These are phyloP conservation scores for Cubamyces lactineus DNA, from an alignment of 768 basidiomycete species.

Conservation along the genomic window DNA sequence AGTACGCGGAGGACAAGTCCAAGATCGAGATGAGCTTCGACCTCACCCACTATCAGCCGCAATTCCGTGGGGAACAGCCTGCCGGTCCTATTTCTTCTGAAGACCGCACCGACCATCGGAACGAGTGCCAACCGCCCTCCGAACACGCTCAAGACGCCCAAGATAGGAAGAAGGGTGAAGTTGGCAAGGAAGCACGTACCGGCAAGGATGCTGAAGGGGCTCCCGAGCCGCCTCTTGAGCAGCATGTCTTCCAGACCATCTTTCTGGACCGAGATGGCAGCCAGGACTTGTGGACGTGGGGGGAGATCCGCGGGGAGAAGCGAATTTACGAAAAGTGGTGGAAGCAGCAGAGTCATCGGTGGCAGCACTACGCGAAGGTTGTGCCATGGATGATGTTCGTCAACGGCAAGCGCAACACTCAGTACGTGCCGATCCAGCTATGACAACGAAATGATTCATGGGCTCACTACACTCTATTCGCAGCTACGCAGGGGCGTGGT, in stretches of 20 bases:
- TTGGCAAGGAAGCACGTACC: slow-evolving; percentile 22
- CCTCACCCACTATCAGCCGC: slow-evolving; percentile 51
- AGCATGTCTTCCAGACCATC: slow-evolving; percentile 55
- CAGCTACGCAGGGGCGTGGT: slow-evolving; percentile 39
- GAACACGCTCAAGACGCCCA: slow-evolving; percentile 13
- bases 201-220: slow-evolving; percentile 26
- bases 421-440: slow-evolving; percentile 25
- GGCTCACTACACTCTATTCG: neutral
- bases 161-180: slow-evolving; percentile 12
- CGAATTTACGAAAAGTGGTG: slow-evolving; percentile 52
- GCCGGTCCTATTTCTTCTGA: slow-evolving; percentile 26
- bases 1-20: slow-evolving; percentile 45
- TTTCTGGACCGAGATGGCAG: slow-evolving; percentile 49
- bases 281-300: slow-evolving; percentile 45
- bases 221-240: slow-evolving; percentile 38
- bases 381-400: slow-evolving; percentile 45
- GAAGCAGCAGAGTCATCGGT: slow-evolving; percentile 56
- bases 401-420: slow-evolving; percentile 41
- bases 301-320: slow-evolving; percentile 43
- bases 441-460: neutral
- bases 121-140: slow-evolving; percentile 25
- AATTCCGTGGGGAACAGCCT: slow-evolving; percentile 40
- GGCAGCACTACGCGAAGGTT: slow-evolving; percentile 46
- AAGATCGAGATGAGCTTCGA: slow-evolving; percentile 60
- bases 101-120: slow-evolving; percentile 27